Evolutionary conservation across 2,329 filamentous ascomycete species (phyloP).

Genomic region (Neofusicoccum ribis): DNA sequence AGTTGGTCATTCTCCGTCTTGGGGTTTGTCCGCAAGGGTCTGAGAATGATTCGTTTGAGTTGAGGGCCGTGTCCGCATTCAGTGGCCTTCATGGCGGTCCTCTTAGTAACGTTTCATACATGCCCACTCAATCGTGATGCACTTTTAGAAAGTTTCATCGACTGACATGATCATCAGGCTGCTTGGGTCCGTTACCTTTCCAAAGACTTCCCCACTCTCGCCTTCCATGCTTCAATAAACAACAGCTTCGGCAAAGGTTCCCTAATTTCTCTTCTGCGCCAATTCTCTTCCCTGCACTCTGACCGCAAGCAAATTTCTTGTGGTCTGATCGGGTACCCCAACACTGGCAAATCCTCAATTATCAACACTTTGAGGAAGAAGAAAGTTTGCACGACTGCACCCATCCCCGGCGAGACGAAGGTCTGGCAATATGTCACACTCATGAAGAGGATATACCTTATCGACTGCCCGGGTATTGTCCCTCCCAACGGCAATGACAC

Average conservation of each 20-base stretch:
- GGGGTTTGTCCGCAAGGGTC: slow-evolving; percentile 74
- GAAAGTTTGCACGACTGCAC: slow-evolving; percentile 89
- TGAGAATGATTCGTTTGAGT: slow-evolving; percentile 92
- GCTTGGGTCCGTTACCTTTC: slow-evolving; percentile 88
- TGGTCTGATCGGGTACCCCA: slow-evolving; percentile 85
- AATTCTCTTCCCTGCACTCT: slow-evolving; percentile 87
- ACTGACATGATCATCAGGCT: slow-evolving; percentile 61
- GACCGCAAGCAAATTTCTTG: slow-evolving; percentile 94
- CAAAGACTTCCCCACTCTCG: slow-evolving; percentile 88
- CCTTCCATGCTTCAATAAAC: slow-evolving; percentile 91
- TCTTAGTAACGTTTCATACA: slow-evolving; percentile 99
- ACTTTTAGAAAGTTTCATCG: not conserved
- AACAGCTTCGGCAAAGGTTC: slow-evolving; percentile 97
- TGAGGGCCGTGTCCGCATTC: slow-evolving; percentile 77
- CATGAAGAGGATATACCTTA: slow-evolving; percentile 92
- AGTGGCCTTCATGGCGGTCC: slow-evolving; percentile 68
- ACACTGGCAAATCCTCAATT: slow-evolving; percentile 93
- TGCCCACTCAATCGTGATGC: slow-evolving; percentile 34
- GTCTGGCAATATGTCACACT: slow-evolving; percentile 97
- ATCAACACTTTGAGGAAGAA: slow-evolving; percentile 96
- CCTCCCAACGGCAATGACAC: slow-evolving; percentile 83
- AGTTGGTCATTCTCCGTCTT: slow-evolving; percentile 84
- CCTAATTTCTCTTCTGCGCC: slow-evolving; percentile 84
- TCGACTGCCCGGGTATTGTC: slow-evolving; percentile 95
- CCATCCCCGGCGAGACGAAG: slow-evolving; percentile 94